Base-by-base conservation (phyloP, 345 rosid genomes). In the Eucalyptus sideroxylon region DNA sequence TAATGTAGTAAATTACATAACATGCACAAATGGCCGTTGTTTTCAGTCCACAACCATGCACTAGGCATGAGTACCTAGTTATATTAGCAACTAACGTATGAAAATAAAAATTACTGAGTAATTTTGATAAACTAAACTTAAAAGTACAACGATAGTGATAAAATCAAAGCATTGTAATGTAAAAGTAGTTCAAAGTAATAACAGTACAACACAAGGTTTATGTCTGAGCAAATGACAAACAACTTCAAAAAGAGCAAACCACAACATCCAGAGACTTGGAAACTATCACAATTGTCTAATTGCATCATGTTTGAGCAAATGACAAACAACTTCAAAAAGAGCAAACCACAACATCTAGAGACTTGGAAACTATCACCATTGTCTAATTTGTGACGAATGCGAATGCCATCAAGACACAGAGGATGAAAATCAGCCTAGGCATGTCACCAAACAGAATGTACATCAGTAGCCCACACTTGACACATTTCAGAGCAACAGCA, bases 141-240 rank as follows among this genome's bases (percentile, higher is more conserved):
- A 24, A 56, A 56, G 62, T 5, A 56, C 62, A 56, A 56, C 2
- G 2, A 24, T 24, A 56, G 30, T 24, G 13, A 2, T 56, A 9
- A 56, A 56, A 56, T 24, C 67, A 60, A 60, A 60, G n/a, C 34
- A 6, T 65, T 30, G 21, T 65, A 31, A n/a, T 14, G 37, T 15
- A n/a, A n/a, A 15, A n/a, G 34, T 14, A 14, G 37, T 65, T 65
- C 72, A 65, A 65, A 15, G 21, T 65, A 65, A 65, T 4, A 15
- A 65, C 0, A n/a, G 67, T 15, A 30, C 31, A n/a, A 30, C 34
- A 62, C 19, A 30, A 65, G 19, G 3, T 65, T 65, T 3, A 0
- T 0, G 17, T 30, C 1, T 15, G 2, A 65, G 37, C 37, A n/a
- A 65, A 65, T 0, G 0, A 2, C 31, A 27, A 60, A 27, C 16